Evolutionary conservation across 2,329 filamentous ascomycete species (phyloP), one percentile per base, ranked within the genome.

Genomic region (Colletotrichum theobromicola): DNA sequence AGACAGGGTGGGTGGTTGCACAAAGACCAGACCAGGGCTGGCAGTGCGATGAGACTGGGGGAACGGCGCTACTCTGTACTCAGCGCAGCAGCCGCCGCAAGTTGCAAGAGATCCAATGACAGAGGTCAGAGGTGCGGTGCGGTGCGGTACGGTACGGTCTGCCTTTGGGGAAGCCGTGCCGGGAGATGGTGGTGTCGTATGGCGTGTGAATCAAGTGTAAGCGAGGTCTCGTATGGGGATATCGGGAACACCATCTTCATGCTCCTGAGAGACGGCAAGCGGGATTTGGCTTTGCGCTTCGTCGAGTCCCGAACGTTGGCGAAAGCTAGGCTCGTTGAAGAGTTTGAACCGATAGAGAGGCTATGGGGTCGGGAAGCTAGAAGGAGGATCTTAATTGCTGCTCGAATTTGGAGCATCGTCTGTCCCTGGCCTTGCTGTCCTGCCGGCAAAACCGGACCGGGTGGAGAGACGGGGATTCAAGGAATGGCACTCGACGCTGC

Each of bases 1-100:
- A 26, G 53, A 74, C 53, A 74, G 71, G 67, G 71, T 67, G 46
- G 30, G n/a, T 70, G 58, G 71, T 70, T 64, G 67, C 60, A 73
- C 71, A 73, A 74, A 65, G 71, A 53, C 28, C 55, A 46, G 42
- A 46, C 72, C 62, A 67, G 55, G 61, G 62, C 62, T 62, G 72
- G 62, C 68, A 34, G 68, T 50, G 69, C 55, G n/a, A 63, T 50
- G 69, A 37, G n/a, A 63, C 42, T 18, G 50, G 26, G 42, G 34
- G 46, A 24, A 21, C 26, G 60, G 15, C 35, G 71, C 50, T 32
- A 35, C 24, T 60, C 53, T 53, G 12, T 53, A 24, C 46, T 62
- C 18, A 58, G 26, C 26, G 57, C 26, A 61, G 67, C 64, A 62
- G 70, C 57, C 53, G 63, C 37, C 32, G 24, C 37, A 18, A 55